phyloP scores from a whole-genome alignment of 1,284 basidiomycete species.

The Sporisorium exsertum region DNA sequence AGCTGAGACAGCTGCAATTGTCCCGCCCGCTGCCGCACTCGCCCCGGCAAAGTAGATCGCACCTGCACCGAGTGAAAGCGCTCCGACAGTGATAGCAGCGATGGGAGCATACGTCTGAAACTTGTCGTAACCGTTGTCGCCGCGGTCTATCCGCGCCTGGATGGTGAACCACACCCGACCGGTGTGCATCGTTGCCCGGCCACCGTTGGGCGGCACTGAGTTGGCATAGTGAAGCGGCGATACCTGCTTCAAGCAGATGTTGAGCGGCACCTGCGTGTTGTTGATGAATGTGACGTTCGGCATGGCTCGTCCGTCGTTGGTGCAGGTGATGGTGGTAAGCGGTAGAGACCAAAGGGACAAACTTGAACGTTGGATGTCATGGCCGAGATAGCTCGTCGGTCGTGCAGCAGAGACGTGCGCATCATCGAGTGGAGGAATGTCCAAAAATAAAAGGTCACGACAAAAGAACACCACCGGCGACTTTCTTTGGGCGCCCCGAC shows the following conservation, averaged over 20 bases:
- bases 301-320: constrained; percentile 22
- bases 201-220: constrained; percentile 48
- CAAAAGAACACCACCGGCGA: neutral
- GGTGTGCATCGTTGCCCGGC: constrained; percentile 41
- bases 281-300: constrained; percentile 59
- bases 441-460: neutral
- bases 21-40: constrained; percentile 48
- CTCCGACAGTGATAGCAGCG: constrained; percentile 52
- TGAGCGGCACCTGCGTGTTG: constrained; percentile 58
- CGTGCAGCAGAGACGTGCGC: neutral
- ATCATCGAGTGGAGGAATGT: neutral
- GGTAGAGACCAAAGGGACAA: neutral
- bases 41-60: constrained; percentile 59
- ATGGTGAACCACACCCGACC: constrained; percentile 63
- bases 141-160: constrained; percentile 54
- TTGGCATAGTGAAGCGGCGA: constrained; percentile 62
- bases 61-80: constrained; percentile 53
- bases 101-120: constrained; percentile 59
- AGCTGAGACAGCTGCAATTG: constrained; percentile 45
- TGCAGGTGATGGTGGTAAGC: neutral
- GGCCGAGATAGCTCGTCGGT: neutral
- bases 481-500: neutral
- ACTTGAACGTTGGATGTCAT: neutral
- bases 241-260: constrained; percentile 59
- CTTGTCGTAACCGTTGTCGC: constrained; percentile 55